A percentile compares a stretch with the other conserved stretches of the same genome.
These are phyloP conservation scores for Plenodomus lindquistii DNA, from an alignment of 2,329 filamentous ascomycete genomes.

Conservation along the genomic window DNA sequence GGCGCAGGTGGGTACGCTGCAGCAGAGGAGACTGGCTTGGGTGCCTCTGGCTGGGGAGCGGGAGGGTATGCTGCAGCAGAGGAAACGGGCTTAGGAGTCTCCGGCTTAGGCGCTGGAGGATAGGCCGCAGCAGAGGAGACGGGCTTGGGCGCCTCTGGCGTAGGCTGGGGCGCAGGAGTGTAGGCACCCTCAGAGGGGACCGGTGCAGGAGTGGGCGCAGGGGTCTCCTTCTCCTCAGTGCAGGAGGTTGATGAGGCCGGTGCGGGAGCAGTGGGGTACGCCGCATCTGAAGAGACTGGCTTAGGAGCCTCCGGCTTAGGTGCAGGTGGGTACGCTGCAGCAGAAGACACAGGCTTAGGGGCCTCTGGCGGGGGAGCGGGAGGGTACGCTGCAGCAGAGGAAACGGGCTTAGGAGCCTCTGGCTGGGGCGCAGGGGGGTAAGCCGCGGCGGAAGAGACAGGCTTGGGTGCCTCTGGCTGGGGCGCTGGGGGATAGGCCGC, in stretches of 20 bases:
- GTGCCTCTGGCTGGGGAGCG: slow-evolving; percentile 1
- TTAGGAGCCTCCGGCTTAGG: slow-evolving; percentile 8
- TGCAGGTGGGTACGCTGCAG: too few relatives aligned
- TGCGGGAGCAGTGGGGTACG: slow-evolving; percentile 4
- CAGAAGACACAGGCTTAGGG: slow-evolving; percentile 2
- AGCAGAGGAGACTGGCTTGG: slow-evolving; percentile 2
- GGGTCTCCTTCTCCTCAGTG: background rate
- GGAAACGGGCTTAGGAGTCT: slow-evolving; percentile 43
- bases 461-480: slow-evolving; percentile 5
- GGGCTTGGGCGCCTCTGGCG: slow-evolving; percentile 54
- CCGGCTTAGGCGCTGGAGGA: slow-evolving; percentile 5
- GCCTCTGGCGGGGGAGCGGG: slow-evolving; percentile 5
- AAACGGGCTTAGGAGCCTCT: slow-evolving; percentile 2
- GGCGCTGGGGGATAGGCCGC: slow-evolving; percentile 9
- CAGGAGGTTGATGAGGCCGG: slow-evolving; percentile 4
- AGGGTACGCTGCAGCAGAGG: slow-evolving; percentile 5
- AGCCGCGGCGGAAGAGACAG: slow-evolving; percentile 68
- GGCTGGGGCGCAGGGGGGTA: slow-evolving; percentile 41
- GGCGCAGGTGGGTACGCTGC: slow-evolving; percentile 8
- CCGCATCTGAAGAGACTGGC: too few relatives aligned
- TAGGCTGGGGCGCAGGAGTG: slow-evolving; percentile 41
- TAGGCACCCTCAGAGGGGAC: slow-evolving; percentile 29
- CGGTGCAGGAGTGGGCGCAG: slow-evolving; percentile 20
- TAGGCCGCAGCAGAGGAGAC: slow-evolving; percentile 3
- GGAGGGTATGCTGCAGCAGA: slow-evolving; percentile 64